Conservation (phyloP, 2,329 filamentous ascomycete genomes). For the Fusarium sp. region DNA sequence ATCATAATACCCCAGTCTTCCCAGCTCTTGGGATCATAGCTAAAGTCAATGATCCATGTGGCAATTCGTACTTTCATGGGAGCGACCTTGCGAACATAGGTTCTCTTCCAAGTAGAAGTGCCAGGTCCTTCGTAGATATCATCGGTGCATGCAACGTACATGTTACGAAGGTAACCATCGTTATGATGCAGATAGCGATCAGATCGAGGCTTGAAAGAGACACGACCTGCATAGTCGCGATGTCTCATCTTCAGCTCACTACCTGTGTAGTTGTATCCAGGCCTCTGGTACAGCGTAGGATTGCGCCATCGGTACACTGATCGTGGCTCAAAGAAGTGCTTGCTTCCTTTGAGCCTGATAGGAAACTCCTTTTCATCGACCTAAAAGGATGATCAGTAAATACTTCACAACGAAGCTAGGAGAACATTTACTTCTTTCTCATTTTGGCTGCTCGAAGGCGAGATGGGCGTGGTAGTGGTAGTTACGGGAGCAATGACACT, state of each 20-base stretch:
- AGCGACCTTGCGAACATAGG: slow-evolving; percentile 47
- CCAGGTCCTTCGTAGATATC: slow-evolving; percentile 45
- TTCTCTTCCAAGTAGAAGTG: slow-evolving; percentile 49
- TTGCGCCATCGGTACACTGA: slow-evolving; percentile 41
- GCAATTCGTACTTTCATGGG: slow-evolving; percentile 46
- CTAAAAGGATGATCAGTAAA: slow-evolving; percentile 27
- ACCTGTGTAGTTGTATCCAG: slow-evolving; percentile 40
- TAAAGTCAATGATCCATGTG: slow-evolving; percentile 48
- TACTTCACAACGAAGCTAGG: background rate
- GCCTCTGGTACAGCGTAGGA: slow-evolving; percentile 43
- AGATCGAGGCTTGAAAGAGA: slow-evolving; percentile 40
- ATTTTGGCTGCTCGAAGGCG: slow-evolving; percentile 24
- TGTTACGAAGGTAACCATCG: slow-evolving; percentile 46
- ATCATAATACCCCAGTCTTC: slow-evolving; percentile 47
- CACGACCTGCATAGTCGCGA: slow-evolving; percentile 44
- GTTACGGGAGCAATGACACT: slow-evolving; percentile 31
- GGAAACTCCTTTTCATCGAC: slow-evolving; percentile 46
- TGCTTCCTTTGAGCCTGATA: slow-evolving; percentile 42
- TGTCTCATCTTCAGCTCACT: slow-evolving; percentile 37
- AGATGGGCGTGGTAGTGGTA: slow-evolving; percentile 24
- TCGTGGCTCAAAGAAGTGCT: slow-evolving; percentile 42
- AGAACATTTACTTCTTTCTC: slow-evolving; percentile 36
- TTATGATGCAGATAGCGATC: slow-evolving; percentile 47
- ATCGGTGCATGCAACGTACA: slow-evolving; percentile 47
- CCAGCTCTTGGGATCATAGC: slow-evolving; percentile 47